Evolutionary conservation across 2,329 filamentous ascomycete genomes (phyloP), one percentile per base, ranked within the genome.

Genomic region (Taxawa tesnikishii): DNA sequence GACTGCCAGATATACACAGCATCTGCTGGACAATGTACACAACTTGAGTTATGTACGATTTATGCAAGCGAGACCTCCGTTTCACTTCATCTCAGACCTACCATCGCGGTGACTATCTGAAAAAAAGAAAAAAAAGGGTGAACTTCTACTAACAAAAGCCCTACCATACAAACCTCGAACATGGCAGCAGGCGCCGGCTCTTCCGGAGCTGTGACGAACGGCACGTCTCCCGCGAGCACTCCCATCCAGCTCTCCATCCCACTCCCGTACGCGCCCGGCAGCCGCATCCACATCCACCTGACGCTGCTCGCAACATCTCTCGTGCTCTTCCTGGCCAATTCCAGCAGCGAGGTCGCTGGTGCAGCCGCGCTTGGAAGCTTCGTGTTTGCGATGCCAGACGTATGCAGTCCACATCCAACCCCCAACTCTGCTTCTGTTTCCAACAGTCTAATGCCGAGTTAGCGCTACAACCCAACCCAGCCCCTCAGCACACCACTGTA

Each of bases 341-440:
- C 67, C 6, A 59, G 62, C 2, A 48, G 62, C 2, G 69, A 63
- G 13, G 40, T 49, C 15, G 26, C 43, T 36, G 18, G 60, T 70
- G 25, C 62, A 70, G 30, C 59, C 3, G 44, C 56, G 1, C 68
- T 96, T 57, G 88, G 90, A 3, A 94, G 84, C 30, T 88, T 96
- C 50, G 83, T 96, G 28, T 96, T 94, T 53, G 83, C 87, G 3
- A 73, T 98, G 54, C 88, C 90, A 11, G 81, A 94, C 60, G 90
- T 94, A 62, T 46, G 64, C 32, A 19, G 15, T 29, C n/a, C 15
- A 6, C 28, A 12, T 28, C n/a, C n/a, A n/a, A n/a, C n/a, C n/a
- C n/a, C n/a, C n/a, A n/a, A n/a, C n/a, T n/a, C n/a, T n/a, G n/a
- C n/a, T 16, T 17, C 6, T 13, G 4, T 15, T 11, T 10, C 14